A percentile compares a stretch with the other conserved stretches of the same genome.
phyloP scores from a whole-genome alignment of 2,329 filamentous ascomycete genomes.

The Paecilomyces niveus region DNA sequence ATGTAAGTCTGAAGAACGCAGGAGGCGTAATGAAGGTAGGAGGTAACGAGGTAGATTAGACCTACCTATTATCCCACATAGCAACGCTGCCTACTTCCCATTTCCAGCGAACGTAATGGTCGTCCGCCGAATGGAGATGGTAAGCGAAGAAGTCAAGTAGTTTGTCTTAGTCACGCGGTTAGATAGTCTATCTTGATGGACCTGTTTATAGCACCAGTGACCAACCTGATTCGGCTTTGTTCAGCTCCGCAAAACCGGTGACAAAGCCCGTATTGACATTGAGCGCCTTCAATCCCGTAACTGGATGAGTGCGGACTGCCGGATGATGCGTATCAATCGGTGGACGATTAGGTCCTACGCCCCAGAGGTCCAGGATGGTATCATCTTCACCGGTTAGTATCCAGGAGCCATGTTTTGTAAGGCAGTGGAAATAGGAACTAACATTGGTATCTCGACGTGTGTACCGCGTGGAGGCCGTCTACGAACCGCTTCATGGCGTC shows the following conservation, averaged over 20 bases:
- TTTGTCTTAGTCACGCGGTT: background rate
- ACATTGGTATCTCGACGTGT: conserved; percentile 40
- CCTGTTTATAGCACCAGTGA: conserved; percentile 9
- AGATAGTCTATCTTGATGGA: too few relatives aligned
- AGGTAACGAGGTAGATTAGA: background rate
- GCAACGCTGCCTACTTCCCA: conserved; percentile 45
- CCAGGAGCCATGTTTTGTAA: background rate
- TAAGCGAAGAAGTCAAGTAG: conserved; percentile 41
- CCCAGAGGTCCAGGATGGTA: conserved; percentile 41
- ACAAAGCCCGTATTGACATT: conserved; percentile 44
- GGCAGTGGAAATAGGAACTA: background rate
- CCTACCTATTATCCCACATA: conserved; percentile 45
- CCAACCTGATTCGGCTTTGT: conserved; percentile 39
- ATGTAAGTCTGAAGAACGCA: background rate
- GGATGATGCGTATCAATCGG: conserved; percentile 45
- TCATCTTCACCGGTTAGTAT: conserved; percentile 22
- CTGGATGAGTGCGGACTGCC: conserved; percentile 43
- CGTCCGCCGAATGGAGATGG: conserved; percentile 45
- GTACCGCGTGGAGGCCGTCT: conserved; percentile 40
- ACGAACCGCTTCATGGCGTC: conserved; percentile 36
- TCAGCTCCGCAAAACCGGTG: conserved; percentile 44
- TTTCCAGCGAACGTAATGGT: conserved; percentile 45
- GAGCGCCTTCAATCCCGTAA: conserved; percentile 41
- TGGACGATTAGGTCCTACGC: conserved; percentile 33
- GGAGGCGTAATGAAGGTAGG: too few relatives aligned